Conservation (phyloP, 2,329 filamentous ascomycete species). For the Diaporthe citrichinensis region DNA sequence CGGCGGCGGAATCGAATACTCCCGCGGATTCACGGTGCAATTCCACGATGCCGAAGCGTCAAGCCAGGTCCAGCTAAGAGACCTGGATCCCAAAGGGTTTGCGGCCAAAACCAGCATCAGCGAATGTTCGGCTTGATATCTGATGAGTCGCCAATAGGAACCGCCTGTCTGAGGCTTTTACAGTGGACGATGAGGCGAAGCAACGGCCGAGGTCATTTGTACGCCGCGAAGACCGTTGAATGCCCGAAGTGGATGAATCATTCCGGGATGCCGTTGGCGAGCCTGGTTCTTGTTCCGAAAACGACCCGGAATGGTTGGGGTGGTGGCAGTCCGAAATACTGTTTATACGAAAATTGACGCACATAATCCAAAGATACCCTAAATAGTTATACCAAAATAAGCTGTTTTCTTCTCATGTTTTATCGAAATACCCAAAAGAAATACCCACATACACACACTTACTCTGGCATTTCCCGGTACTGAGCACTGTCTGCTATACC, state of each 20-base stretch:
- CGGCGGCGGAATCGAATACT: conserved; percentile 39
- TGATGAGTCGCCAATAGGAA: conserved; percentile 36
- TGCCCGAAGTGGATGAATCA: neutral
- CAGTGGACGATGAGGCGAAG: conserved; percentile 23
- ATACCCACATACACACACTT: neutral
- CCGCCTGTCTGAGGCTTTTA: conserved; percentile 39
- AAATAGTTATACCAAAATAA: neutral
- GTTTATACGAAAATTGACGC: conserved; percentile 16
- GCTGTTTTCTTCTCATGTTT: rapidly evolving
- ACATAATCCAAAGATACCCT: conserved; percentile 23
- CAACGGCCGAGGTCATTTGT: neutral
- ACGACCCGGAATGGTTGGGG: neutral
- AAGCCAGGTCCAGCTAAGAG: conserved; percentile 43
- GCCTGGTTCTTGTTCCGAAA: neutral
- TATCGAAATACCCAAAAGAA: neutral
- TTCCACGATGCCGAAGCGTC: conserved; percentile 43
- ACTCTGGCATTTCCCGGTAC: neutral
- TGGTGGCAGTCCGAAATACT: neutral
- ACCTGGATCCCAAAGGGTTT: conserved; percentile 42
- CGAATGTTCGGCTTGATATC: conserved; percentile 38
- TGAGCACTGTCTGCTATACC: neutral
- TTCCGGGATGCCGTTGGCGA: neutral
- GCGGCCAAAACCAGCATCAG: conserved; percentile 40
- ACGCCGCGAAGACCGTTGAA: neutral
- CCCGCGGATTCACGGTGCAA: conserved; percentile 42